Evolutionary conservation across 2,329 filamentous ascomycete species (phyloP).

Genomic region (Onygenales sp.): DNA sequence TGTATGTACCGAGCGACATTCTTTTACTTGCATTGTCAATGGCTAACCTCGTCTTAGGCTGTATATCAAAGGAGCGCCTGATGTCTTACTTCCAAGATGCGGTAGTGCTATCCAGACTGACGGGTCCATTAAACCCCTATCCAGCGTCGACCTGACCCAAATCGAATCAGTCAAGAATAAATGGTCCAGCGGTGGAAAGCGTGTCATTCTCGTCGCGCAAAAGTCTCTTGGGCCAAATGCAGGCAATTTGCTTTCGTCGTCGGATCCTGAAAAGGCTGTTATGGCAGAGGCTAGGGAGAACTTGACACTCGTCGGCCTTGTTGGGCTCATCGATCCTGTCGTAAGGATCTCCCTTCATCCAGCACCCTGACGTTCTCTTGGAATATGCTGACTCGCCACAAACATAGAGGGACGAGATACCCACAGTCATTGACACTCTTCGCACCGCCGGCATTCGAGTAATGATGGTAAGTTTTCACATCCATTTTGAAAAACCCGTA

Average conservation of each 20-base stretch:
- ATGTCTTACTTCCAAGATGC: constrained; percentile 59
- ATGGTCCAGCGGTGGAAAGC: constrained; percentile 60
- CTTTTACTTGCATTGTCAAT: neutral
- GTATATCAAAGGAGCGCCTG: constrained; percentile 69
- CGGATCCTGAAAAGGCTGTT: constrained; percentile 49
- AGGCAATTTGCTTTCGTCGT: constrained; percentile 37
- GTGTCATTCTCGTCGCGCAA: constrained; percentile 57
- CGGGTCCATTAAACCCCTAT: constrained; percentile 45
- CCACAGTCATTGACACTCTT: constrained; percentile 51
- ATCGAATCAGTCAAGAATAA: constrained; percentile 55
- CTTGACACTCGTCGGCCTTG: constrained; percentile 46
- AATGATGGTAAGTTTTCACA: constrained; percentile 51
- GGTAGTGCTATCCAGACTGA: constrained; percentile 46
- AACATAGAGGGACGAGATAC: constrained; percentile 44
- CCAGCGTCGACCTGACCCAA: constrained; percentile 31
- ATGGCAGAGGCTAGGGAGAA: constrained; percentile 40
- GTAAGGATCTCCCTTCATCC: neutral
- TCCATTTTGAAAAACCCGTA: neutral
- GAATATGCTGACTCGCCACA: neutral
- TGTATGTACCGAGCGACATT: constrained; percentile 19
- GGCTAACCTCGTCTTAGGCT: constrained; percentile 28
- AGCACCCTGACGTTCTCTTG: neutral
- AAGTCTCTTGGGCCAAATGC: constrained; percentile 46
- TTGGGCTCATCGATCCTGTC: constrained; percentile 52
- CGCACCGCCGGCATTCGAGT: constrained; percentile 63